These are phyloP conservation scores for Pleurozium schreberi DNA, from an alignment of 225 moss, liverwort and hornwort genomes.

Conservation along the genomic window DNA sequence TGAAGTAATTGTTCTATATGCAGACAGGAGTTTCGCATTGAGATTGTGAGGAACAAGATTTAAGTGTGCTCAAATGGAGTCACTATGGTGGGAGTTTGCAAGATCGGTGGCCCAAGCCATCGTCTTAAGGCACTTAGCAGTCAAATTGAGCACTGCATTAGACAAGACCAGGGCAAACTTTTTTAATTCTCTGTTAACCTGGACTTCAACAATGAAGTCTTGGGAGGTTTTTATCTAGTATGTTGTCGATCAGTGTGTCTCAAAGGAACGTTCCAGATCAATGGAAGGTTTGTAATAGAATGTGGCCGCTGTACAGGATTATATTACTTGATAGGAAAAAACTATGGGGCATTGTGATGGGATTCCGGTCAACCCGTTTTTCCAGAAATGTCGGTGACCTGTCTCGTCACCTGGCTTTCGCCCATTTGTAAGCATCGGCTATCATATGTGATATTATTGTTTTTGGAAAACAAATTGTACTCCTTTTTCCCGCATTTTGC, in stretches of 20 bases:
- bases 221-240: conserved; percentile 8
- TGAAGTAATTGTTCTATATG: not conserved
- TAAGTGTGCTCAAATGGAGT: not conserved
- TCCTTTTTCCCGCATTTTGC: not conserved
- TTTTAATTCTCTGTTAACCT: conserved; percentile 10
- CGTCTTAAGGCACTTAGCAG: not conserved
- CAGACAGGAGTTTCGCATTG: not conserved
- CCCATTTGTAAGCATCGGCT: not conserved
- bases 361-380: not conserved
- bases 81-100: not conserved
- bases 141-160: conserved; percentile 12
- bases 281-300: conserved; percentile 32
- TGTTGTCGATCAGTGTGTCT: conserved; percentile 21
- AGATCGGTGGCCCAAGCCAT: not conserved
- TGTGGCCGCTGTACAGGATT: conserved; percentile 33
- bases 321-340: conserved; percentile 8
- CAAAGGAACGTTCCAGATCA: conserved; percentile 22
- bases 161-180: conserved; percentile 5
- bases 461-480: not conserved
- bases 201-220: conserved; percentile 18
- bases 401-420: not conserved
- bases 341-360: conserved; percentile 4
- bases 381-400: not conserved
- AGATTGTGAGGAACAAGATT: conserved; percentile 2
- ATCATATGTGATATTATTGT: not conserved